phyloP scores from a whole-genome alignment of 163 green algal genomes.

The Botryococcus braunii region DNA sequence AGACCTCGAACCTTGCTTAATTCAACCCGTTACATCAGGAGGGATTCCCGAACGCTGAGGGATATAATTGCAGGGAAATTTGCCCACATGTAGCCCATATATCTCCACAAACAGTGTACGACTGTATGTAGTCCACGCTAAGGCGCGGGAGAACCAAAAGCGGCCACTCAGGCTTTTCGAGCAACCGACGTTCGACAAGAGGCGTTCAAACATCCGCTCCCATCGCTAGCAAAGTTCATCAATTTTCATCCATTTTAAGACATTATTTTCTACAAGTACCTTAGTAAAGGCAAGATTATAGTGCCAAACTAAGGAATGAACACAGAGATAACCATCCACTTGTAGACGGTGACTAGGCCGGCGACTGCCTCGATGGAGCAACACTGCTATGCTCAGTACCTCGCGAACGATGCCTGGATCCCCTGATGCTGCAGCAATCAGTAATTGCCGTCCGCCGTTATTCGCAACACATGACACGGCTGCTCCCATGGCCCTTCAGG shows the following conservation, averaged over 20 bases:
- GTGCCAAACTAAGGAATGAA: neutral
- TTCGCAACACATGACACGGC: neutral
- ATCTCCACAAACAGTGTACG: no score
- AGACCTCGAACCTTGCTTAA: no score
- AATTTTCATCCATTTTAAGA: neutral
- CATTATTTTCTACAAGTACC: neutral
- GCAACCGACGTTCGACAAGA: no score
- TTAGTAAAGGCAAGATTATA: neutral
- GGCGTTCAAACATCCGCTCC: no score
- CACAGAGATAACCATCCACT: neutral
- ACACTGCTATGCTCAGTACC: neutral
- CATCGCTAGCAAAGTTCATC: no score
- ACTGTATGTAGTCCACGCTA: no score
- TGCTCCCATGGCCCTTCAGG: slow-evolving; percentile 10
- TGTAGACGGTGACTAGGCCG: neutral
- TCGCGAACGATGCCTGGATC: neutral
- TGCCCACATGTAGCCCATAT: no score
- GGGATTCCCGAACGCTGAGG: no score
- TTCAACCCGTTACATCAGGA: no score
- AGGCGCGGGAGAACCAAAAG: no score
- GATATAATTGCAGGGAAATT: no score
- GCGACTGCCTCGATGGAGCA: neutral
- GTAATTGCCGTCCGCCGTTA: neutral
- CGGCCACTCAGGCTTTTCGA: no score
- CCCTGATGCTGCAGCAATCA: neutral